Base-by-base conservation (phyloP, 78 protist genomes). In the Dictyostelium brefeldianum region DNA sequence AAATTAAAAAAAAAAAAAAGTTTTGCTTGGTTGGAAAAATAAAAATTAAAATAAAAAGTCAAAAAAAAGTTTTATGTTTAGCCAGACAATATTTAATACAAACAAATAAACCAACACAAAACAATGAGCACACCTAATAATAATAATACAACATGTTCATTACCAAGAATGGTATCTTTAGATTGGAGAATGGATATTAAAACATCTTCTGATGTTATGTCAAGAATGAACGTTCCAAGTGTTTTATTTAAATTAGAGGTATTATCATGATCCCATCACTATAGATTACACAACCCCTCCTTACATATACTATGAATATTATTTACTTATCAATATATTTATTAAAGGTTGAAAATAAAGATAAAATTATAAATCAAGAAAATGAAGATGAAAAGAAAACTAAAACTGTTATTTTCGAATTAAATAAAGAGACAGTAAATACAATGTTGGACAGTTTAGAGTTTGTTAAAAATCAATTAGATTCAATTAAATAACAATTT, bases 111-210 rank as follows among this genome's bases (percentile, higher is more conserved):
- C 4, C n/a, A 27, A 4, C 14, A 29, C n/a, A 65, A n/a, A 36
- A 67, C 1, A 54, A 83, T 36, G 78, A 67, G 90, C 59, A 27
- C 50, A 47, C n/a, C n/a, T n/a, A n/a, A n/a, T n/a, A 71, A 74
- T 15, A 25, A 5, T 47, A 71, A 67, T 1, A 15, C 70, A n/a
- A 64, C 92, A 77, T 70, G 64, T 25, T 89, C 97, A 11, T 70
- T 96, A 43, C 96, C 97, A 53, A 27, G 67, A 25, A 89, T 96
- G 75, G 70, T 70, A 18, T 75, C 59, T 7, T 6, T 89, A 2
- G 96, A 96, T 84, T 96, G 97, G 97, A 79, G 96, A 47, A 78
- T 96, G 57, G 96, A 96, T 87, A 59, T 96, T 50, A 96, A 89
- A 81, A 90, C 95, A 4, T 59, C 96, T 53, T 89, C 96, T 7